Base-by-base conservation (phyloP, 768 basidiomycete species). In the Pleurotus eryngii region DNA sequence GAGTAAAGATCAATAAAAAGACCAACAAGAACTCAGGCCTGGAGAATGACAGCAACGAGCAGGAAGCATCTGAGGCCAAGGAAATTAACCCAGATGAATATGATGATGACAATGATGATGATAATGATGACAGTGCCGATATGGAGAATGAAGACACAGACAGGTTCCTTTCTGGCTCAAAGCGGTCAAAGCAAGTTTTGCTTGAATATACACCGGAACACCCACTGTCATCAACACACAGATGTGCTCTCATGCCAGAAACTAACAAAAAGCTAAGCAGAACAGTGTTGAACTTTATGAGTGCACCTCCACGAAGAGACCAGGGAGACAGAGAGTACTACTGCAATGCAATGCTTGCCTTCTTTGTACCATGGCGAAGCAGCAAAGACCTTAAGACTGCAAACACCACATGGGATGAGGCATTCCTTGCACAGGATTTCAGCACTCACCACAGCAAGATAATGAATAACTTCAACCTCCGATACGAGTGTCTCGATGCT, bases 401-500 rank as follows among this genome's bases (percentile, higher is more conserved):
- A 0, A 43, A 62, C 3, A 20, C 57, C n/a, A 61, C 56, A 20
- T 75, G 68, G 68, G 65, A 65, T 62, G 60, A 65, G 26, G 51
- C 66, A 3, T 72, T 70, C 54, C 15, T 46, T 3, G 22, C 38
- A 4, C 40, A 65, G 49, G 35, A 40, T 4, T 68, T 70, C 51
- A 54, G 45, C 7, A 4, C 18, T 5, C 2, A 55, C 22, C 49
- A 66, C 42, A 20, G 24, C 20, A 27, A 63, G 37, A 43, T 69
- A 2, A 71, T 73, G 60, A 57, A 62, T 2, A 67, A 69, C 49
- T 68, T 72, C 56, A 67, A 76, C 46, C 26, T 75, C 1, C 42
- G 57, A n/a, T 71, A 74, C 63, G 72, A 76, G 60, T 75, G 74
- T 55, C 42, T 67, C 18, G 72, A 75, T 68, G 68, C 68, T 3